phyloP scores from a whole-genome alignment of 1,284 basidiomycete species.

The Puccinia hordei region DNA sequence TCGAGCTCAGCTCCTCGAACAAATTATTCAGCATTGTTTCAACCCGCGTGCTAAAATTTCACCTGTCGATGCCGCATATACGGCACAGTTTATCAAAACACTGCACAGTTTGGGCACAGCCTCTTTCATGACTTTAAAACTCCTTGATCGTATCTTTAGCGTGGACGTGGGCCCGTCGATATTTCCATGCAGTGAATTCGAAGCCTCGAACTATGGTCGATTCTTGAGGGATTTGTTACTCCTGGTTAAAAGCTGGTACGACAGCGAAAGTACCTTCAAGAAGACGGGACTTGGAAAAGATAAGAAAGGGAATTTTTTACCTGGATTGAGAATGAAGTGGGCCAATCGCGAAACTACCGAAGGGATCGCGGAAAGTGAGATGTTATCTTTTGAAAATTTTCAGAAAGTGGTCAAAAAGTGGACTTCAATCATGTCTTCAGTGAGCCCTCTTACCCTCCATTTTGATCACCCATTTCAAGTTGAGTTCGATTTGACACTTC shows the following conservation, averaged over 20 bases:
- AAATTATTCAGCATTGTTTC: slow-evolving; percentile 85
- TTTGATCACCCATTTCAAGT: slow-evolving; percentile 57
- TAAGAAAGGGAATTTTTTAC: slow-evolving; percentile 45
- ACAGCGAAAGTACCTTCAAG: slow-evolving; percentile 39
- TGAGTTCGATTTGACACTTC: slow-evolving; percentile 65
- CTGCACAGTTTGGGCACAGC: slow-evolving; percentile 82
- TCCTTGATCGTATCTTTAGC: slow-evolving; percentile 82
- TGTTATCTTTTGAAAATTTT: too few relatives aligned
- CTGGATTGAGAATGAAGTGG: slow-evolving; percentile 49
- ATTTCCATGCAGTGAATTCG: slow-evolving; percentile 91
- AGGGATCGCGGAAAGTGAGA: too few relatives aligned
- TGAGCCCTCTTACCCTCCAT: too few relatives aligned
- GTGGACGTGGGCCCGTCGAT: slow-evolving; percentile 80
- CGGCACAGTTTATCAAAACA: slow-evolving; percentile 83
- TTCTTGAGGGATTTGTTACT: slow-evolving; percentile 48
- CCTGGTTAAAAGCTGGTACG: slow-evolving; percentile 48
- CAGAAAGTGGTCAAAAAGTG: too few relatives aligned
- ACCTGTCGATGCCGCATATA: slow-evolving; percentile 93
- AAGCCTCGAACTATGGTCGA: slow-evolving; percentile 85
- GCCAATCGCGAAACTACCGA: slow-evolving; percentile 33
- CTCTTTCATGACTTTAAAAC: slow-evolving; percentile 80
- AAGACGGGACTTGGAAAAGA: slow-evolving; percentile 40
- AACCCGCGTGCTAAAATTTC: slow-evolving; percentile 87
- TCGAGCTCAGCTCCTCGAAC: slow-evolving; percentile 65
- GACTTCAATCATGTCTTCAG: too few relatives aligned